Evolutionary conservation across 352 stramenopile species (phyloP).

Genomic region (Pythium periplocum): DNA sequence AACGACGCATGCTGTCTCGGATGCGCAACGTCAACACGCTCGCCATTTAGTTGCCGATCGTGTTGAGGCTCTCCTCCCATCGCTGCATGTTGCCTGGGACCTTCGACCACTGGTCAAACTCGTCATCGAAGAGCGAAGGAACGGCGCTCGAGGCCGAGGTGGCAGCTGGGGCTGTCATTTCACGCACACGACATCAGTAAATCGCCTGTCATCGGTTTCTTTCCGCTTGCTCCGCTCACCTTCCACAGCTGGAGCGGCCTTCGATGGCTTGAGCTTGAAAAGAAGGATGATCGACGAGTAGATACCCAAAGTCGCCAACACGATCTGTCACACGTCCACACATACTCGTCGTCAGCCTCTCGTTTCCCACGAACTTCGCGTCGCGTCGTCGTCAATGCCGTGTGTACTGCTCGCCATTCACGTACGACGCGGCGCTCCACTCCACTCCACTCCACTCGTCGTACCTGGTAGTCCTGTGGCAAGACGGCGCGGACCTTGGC

Average conservation of each 20-base stretch:
- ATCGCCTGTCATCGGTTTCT: too few relatives aligned
- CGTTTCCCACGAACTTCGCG: too few relatives aligned
- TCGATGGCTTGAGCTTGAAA: slow-evolving; percentile 83
- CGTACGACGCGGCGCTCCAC: too few relatives aligned
- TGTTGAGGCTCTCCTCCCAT: slow-evolving; percentile 87
- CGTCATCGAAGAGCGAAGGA: slow-evolving; percentile 79
- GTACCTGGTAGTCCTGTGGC: slow-evolving; percentile 83
- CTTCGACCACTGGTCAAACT: slow-evolving; percentile 86
- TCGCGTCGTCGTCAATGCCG: too few relatives aligned
- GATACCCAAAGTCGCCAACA: slow-evolving; percentile 74
- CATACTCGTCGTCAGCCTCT: too few relatives aligned
- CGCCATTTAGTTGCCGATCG: slow-evolving; percentile 66
- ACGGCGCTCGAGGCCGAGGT: slow-evolving; percentile 49
- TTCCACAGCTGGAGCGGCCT: slow-evolving; percentile 32
- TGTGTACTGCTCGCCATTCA: too few relatives aligned
- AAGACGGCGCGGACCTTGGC: slow-evolving; percentile 82
- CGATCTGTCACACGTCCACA: slow-evolving; percentile 40
- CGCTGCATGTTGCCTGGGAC: slow-evolving; percentile 77
- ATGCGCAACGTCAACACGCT: too few relatives aligned
- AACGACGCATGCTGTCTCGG: too few relatives aligned
- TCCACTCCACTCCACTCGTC: background rate
- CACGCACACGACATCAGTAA: background rate
- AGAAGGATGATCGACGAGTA: slow-evolving; percentile 77
- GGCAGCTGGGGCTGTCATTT: slow-evolving; percentile 26
- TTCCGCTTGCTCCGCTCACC: too few relatives aligned